Evolutionary conservation across 2,329 filamentous ascomycete genomes (phyloP), one percentile per base, ranked within the genome.

Genomic region (Rhynchosporium agropyri): DNA sequence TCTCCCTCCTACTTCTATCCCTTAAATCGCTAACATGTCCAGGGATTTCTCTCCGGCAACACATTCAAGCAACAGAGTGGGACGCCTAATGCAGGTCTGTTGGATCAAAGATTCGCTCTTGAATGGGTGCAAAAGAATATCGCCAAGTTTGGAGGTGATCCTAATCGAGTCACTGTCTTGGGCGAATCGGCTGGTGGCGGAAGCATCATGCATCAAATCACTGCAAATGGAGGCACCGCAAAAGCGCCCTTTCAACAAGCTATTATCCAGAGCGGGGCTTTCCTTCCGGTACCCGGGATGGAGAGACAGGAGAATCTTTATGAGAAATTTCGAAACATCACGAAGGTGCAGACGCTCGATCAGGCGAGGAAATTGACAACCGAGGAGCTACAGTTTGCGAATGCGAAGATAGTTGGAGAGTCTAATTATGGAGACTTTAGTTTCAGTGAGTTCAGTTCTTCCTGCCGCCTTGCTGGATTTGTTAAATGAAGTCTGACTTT

Each of bases 41-140:
- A 69, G 67, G 68, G 74, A 2, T 71, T 72, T 26, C 67, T 73
- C 15, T 81, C 15, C 74, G 82, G 9, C 77, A 77, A 2, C 20
- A 79, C 72, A 26, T 74, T 81, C 50, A 75, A 78, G 12, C 31
- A 42, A 38, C 67, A 55, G 12, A 73, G 78, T 63, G 81, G 79
- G 3, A 76, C 75, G 3, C 74, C 79, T 2, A 85, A 85, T 67
- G 78, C 77, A 8, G 83, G 77, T 2, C 73, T 84, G 0, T 75
- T 79, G 58, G 83, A 86, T 63, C 84, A 86, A 69, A 77, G 81
- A 12, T 74, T 84, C 29, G 82, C 82, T 28, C 74, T 87, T 5
- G 75, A 84, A 67, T 87, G 84, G 84, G 78, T 86, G 2, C 78
- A 82, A 60, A 69, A 79, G 46, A 74, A 84, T 65, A 84, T 85